Conservation (phyloP, 2,329 filamentous ascomycete genomes). For the Podosphaera xanthii region DNA sequence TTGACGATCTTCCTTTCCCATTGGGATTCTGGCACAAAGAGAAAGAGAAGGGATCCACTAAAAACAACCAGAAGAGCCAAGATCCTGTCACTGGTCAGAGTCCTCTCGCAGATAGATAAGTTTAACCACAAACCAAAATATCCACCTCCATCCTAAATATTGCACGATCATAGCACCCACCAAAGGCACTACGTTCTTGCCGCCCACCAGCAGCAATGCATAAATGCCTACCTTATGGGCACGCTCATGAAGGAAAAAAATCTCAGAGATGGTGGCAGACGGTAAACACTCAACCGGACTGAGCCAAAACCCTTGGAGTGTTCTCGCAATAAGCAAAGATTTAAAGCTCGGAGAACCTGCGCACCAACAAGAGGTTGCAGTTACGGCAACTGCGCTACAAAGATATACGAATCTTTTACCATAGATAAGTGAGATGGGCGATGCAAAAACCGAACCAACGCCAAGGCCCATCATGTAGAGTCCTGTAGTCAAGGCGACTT, state of each 20-base stretch:
- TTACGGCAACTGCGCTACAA: slow-evolving; percentile 51
- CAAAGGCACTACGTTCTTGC: slow-evolving; percentile 75
- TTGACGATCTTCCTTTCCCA: slow-evolving; percentile 59
- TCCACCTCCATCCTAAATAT: slow-evolving; percentile 64
- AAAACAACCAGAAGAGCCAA: slow-evolving; percentile 60
- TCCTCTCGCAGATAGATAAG: background rate
- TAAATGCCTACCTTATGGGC: slow-evolving; percentile 89
- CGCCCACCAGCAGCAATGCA: slow-evolving; percentile 65
- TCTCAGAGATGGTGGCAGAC: slow-evolving; percentile 84
- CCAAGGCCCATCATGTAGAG: slow-evolving; percentile 89
- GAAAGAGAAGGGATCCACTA: slow-evolving; percentile 48
- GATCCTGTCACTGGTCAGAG: slow-evolving; percentile 30
- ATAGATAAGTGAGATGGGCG: slow-evolving; percentile 73
- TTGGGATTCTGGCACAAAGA: slow-evolving; percentile 88
- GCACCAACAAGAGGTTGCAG: slow-evolving; percentile 60
- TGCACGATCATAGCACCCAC: slow-evolving; percentile 72
- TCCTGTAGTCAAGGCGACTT: slow-evolving; percentile 70
- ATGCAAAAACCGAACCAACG: slow-evolving; percentile 60
- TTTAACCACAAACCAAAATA: slow-evolving; percentile 43
- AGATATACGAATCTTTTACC: slow-evolving; percentile 87
- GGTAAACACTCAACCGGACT: slow-evolving; percentile 83
- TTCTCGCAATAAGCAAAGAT: slow-evolving; percentile 57
- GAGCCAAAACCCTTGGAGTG: slow-evolving; percentile 73
- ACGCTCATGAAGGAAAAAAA: slow-evolving; percentile 85
- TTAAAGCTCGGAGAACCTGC: slow-evolving; percentile 60